Percentiles rank a stretch among this genome's conserved stretches.
These are phyloP conservation scores for Yarrowia divulgata DNA, from an alignment of 805 yeast species.

Conservation along the genomic window DNA sequence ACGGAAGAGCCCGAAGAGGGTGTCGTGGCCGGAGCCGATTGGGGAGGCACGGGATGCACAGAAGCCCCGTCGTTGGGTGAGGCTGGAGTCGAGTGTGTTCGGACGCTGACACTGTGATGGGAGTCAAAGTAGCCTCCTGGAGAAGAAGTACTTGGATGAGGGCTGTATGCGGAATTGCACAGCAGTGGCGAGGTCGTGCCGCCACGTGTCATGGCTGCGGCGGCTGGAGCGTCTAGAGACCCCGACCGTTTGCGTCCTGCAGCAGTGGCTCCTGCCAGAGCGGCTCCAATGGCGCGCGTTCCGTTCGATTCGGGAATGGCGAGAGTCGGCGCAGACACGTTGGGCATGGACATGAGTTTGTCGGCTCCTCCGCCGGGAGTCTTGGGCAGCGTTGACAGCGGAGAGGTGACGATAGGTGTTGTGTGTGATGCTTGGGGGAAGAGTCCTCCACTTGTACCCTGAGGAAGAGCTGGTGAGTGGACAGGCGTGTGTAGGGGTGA, in stretches of 20 bases:
- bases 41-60: not conserved
- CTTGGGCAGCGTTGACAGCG: not conserved
- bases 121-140: constrained; percentile 30
- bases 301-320: constrained; percentile 12
- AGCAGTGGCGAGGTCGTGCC: constrained; percentile 19
- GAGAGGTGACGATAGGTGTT: constrained; percentile 6
- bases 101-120: constrained; percentile 1
- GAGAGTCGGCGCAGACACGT: constrained; percentile 22
- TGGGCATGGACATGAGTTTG: constrained; percentile 28
- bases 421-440: not conserved
- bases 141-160: not conserved
- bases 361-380: not conserved
- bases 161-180: constrained; percentile 25
- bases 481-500: constrained; percentile 21
- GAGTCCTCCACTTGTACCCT: not conserved
- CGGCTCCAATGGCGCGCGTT: constrained; percentile 20
- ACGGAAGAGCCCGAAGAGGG: not conserved
- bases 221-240: constrained; percentile 19
- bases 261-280: constrained; percentile 3
- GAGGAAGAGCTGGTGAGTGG: constrained; percentile 18
- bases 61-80: constrained; percentile 19
- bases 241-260: constrained; percentile 23
- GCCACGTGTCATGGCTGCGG: not conserved
- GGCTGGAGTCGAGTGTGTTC: constrained; percentile 26
- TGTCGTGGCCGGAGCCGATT: not conserved